Conservation (phyloP, 1,284 basidiomycete species). For the Xerocomus minutiporus region DNA sequence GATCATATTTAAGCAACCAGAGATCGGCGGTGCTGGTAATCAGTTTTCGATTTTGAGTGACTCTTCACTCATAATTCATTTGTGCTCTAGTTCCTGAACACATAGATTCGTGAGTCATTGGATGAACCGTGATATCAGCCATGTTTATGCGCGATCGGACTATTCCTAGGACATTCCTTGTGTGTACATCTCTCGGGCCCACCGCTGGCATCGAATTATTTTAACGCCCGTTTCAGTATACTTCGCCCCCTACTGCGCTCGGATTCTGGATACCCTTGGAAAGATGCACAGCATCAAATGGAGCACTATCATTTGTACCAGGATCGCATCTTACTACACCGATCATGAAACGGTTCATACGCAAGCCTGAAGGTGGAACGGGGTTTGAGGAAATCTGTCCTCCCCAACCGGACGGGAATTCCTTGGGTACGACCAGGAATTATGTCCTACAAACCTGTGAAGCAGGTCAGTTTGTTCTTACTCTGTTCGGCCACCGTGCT, state of each 20-base stretch:
- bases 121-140: background rate
- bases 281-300: constrained; percentile 78
- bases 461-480: constrained; percentile 51
- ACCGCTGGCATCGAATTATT: background rate
- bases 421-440: constrained; percentile 34
- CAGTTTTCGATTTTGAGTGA: constrained; percentile 4
- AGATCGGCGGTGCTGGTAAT: constrained; percentile 84
- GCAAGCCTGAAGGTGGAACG: constrained; percentile 68
- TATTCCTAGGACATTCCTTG: constrained; percentile 64
- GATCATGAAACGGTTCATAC: constrained; percentile 80
- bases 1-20: constrained; percentile 88
- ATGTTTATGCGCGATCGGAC: background rate
- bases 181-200: constrained; percentile 31
- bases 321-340: constrained; percentile 78
- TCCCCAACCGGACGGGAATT: constrained; percentile 24
- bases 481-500: background rate
- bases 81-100: constrained; percentile 58
- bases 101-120: constrained; percentile 68
- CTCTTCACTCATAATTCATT: constrained; percentile 22
- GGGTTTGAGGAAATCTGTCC: constrained; percentile 66
- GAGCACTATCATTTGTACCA: constrained; percentile 87
- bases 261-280: constrained; percentile 97
- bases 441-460: constrained; percentile 74
- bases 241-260: constrained; percentile 83
- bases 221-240: constrained; percentile 58